Evolutionary conservation across 2,329 filamentous ascomycete genomes (phyloP), one percentile per base, ranked within the genome.

Genomic region (Calycina herbarum): DNA sequence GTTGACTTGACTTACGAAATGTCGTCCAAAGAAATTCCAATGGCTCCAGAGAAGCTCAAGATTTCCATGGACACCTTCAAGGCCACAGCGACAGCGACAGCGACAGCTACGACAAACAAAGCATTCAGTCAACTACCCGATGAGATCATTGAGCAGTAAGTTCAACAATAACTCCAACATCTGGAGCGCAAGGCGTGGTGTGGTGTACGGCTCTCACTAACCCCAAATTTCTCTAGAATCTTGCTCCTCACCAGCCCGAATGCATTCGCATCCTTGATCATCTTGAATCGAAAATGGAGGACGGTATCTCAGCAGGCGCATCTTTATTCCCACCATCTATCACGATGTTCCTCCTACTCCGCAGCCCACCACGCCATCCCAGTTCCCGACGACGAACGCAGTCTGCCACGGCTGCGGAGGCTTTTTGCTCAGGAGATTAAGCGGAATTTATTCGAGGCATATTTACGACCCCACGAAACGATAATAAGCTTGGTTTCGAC

Each of bases 401-500:
- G 79, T 63, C 80, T 94, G 5, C 82, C 84, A 57, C 78, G 77
- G 24, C 80, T 94, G 38, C 89, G 91, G 64, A 82, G 82, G 24
- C 80, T 86, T 31, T 94, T 95, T 73, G 83, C 86, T 8, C 82
- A 82, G 60, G 88, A 94, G 74, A 85, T 90, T 70, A 91, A 92
- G 77, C 85, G 90, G 65, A 92, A 92, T 78, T 82, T 93, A 59
- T 94, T 94, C 75, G 87, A 92, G 71, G 86, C 89, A 42, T 94
- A 92, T 75, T 76, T 93, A 61, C 85, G 89, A 20, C 91, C 92
- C 3, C 84, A 79, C 66, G 83, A 85, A 73, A 94, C 89, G 5
- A 81, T 91, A 57, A 85, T 96, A 73, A 94, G 90, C 74, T 82
- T 97, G 61, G 88, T 96, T 13, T 95, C 92, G 45, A 92, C 89